phyloP scores from a whole-genome alignment of 352 stramenopile genomes.

The Thraustotheca clavata region DNA sequence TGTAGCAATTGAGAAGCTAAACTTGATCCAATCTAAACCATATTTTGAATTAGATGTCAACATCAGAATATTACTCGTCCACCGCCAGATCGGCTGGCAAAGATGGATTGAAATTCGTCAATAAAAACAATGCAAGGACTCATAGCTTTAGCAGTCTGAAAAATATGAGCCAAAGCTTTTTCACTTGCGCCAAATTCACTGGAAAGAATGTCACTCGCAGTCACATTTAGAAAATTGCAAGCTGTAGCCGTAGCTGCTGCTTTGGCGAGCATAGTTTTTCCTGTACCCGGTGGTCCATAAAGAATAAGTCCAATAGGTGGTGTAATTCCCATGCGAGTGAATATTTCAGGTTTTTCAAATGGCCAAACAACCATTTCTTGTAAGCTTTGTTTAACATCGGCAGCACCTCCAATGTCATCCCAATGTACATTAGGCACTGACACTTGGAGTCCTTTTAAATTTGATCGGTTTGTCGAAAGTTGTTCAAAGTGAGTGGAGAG shows the following conservation, averaged over 20 bases:
- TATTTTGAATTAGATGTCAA: neutral
- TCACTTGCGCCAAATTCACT: conserved; percentile 79
- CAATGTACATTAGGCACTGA: conserved; percentile 45
- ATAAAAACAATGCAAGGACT: conserved; percentile 84
- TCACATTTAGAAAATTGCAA: conserved; percentile 80
- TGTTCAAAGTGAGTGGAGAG: neutral
- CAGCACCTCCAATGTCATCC: conserved; percentile 64
- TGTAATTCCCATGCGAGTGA: conserved; percentile 69
- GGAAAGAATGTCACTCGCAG: conserved; percentile 70
- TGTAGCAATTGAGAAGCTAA: conserved; percentile 84
- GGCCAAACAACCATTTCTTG: conserved; percentile 84
- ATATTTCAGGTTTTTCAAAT: conserved; percentile 68
- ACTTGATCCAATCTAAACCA: conserved; percentile 30
- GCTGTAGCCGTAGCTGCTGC: conserved; percentile 58
- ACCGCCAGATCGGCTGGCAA: conserved; percentile 63
- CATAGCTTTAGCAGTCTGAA: conserved; percentile 56
- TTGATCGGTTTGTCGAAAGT: neutral
- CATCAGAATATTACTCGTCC: conserved; percentile 31
- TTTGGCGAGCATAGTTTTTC: conserved; percentile 84
- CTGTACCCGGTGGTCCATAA: conserved; percentile 69
- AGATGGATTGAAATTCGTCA: conserved; percentile 83
- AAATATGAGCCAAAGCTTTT: conserved; percentile 61
- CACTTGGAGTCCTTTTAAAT: neutral
- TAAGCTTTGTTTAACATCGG: conserved; percentile 61
- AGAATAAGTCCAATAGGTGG: conserved; percentile 69